Base-by-base conservation (phyloP, 1,284 basidiomycete species). In the Naganishia cerealis region DNA sequence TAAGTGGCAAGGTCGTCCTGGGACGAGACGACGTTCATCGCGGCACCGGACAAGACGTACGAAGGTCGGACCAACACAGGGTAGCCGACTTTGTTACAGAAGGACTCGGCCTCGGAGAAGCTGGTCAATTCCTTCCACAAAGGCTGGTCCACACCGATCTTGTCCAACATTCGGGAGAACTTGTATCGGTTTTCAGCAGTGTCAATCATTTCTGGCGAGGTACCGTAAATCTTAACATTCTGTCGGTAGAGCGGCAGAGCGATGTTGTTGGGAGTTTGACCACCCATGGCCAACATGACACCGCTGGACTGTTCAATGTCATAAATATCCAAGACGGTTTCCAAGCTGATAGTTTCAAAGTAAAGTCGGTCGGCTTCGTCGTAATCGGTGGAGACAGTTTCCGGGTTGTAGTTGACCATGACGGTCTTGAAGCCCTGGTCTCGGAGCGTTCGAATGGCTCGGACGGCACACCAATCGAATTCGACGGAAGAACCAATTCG, bases 371-470 rank as follows among this genome's bases (percentile, higher is more conserved):
- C 95, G 36, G 95, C 95, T 79, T 99, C 96, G 81, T 99, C 95
- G 81, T 97, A 99, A 81, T 99, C 96, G 56, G 96, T 98, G 77
- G 91, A 94, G 78, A 99, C 95, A 0, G 95, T 99, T 83, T 99
- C 96, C 29, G 95, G 95, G 81, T 98, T 98, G 83, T 98, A 98
- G 84, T 98, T 99, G 82, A 99, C 91, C 96, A 98, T 99, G 82
- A 98, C 88, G 9, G 96, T 98, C 77, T 92, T 93, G 72, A 92
- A 84, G n/a, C 94, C 94, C 77, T 91, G 89, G 54, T 95, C 90
- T 69, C 95, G 91, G 52, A 99, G 85, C 0, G 95, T 98, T 72
- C 95, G 85, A 80, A 98, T 97, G 36, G 94, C 93, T 62, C 94
- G 89, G 61, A 99, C 96, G 21, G 95, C 95, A 81, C 95, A 99